Evolutionary conservation across 768 basidiomycete genomes (phyloP).

Genomic region (Termitomyces sp.): DNA sequence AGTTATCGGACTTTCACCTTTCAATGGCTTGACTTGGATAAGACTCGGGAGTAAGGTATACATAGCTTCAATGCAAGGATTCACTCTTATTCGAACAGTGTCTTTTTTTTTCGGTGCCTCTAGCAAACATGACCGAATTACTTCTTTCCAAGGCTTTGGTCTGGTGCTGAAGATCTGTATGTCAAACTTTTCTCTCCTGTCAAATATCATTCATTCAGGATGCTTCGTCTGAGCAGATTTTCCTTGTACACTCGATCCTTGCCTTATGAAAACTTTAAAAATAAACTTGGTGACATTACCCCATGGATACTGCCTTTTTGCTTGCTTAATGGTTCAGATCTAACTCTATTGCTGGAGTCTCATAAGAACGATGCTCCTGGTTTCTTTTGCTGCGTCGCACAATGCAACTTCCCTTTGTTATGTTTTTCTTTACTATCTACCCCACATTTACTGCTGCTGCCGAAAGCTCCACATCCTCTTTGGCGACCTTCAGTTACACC

Average conservation of each 20-base stretch:
- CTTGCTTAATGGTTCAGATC: not conserved
- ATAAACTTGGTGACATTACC: not conserved
- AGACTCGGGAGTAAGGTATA: too few relatives aligned
- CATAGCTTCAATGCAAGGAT: not conserved
- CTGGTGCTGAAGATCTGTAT: not conserved
- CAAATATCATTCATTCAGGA: not conserved
- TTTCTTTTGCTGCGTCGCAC: not conserved
- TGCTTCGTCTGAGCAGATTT: not conserved
- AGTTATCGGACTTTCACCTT: not conserved
- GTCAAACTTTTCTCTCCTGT: not conserved
- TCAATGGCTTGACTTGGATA: not conserved
- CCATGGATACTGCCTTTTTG: not conserved
- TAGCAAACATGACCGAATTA: not conserved
- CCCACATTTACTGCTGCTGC: not conserved
- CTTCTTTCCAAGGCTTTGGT: not conserved
- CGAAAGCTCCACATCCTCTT: not conserved
- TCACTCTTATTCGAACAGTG: not conserved
- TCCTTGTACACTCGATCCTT: not conserved
- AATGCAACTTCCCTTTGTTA: not conserved
- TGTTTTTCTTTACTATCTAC: not conserved
- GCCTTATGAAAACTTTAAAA: not conserved
- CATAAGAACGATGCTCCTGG: not conserved
- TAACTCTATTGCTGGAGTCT: too few relatives aligned
- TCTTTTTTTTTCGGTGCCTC: not conserved
- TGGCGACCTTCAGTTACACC: constrained; percentile 1